Evolutionary conservation across 2,329 filamentous ascomycete species (phyloP).

Genomic region (Colletotrichum sp.): DNA sequence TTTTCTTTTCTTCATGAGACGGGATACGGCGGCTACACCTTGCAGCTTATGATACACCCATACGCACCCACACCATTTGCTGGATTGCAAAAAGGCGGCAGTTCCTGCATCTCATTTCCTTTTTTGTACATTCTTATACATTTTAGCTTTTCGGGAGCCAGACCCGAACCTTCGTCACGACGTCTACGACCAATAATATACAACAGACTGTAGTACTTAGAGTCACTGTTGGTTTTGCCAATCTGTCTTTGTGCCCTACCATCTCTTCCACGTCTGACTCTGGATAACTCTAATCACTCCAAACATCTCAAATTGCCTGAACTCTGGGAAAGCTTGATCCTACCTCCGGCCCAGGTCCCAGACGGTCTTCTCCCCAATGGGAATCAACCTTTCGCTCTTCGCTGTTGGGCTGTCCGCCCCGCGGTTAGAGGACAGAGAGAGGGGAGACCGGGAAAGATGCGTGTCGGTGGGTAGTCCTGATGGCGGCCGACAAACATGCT

Average conservation of each 20-base stretch:
- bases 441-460: not conserved
- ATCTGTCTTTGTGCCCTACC: not conserved
- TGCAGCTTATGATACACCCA: slow-evolving; percentile 10
- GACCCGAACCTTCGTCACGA: not conserved
- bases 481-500: not conserved
- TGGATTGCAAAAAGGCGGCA: not conserved
- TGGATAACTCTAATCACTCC: not conserved
- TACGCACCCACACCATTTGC: not conserved
- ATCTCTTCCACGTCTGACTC: not conserved
- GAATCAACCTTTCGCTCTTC: not conserved
- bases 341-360: not conserved
- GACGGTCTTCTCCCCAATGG: not conserved
- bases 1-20: not conserved
- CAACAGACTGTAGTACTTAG: not conserved
- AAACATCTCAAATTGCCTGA: not conserved
- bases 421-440: not conserved
- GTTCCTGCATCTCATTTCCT: slow-evolving; percentile 1
- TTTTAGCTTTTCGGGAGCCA: slow-evolving; percentile 3
- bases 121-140: slow-evolving; percentile 1
- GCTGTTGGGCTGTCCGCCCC: not conserved
- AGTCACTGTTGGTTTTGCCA: not conserved
- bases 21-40: not conserved
- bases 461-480: not conserved
- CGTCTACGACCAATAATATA: not conserved
- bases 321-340: not conserved